These are phyloP conservation scores for Tulasnella sp. DNA, from an alignment of 768 basidiomycete species.

Conservation along the genomic window DNA sequence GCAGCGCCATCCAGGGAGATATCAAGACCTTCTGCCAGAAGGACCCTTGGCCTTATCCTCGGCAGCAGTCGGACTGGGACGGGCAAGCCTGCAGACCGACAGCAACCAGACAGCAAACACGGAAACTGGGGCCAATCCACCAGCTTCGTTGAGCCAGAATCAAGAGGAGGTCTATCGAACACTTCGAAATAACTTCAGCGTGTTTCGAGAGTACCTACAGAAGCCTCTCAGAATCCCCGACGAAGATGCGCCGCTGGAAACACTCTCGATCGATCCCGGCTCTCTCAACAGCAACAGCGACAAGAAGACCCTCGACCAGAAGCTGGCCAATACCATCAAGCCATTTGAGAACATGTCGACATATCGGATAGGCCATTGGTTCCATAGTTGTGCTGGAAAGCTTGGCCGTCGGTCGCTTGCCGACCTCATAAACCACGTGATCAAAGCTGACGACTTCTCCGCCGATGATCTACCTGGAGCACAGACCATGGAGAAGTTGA, in stretches of 20 bases:
- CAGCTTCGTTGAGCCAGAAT: not conserved
- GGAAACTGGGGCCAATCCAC: not conserved
- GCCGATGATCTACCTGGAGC: not conserved
- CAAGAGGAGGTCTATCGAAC: not conserved
- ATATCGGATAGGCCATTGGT: not conserved
- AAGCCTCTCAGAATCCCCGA: not conserved
- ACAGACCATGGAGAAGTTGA: not conserved
- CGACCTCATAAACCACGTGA: not conserved
- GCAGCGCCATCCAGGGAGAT: not conserved
- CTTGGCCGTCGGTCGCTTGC: not conserved
- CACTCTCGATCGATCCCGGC: not conserved
- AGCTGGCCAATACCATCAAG: not conserved
- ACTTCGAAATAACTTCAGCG: not conserved
- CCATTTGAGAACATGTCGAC: not conserved
- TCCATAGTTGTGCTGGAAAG: not conserved
- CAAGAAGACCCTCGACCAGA: not conserved
- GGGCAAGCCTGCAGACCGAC: not conserved
- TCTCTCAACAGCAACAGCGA: not conserved
- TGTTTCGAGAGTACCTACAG: not conserved
- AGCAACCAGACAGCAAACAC: not conserved
- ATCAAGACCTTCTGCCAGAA: not conserved
- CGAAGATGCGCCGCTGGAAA: not conserved
- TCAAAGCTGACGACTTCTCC: not conserved
- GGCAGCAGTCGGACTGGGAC: not conserved
- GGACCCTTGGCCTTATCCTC: not conserved